Evolutionary conservation across 352 stramenopile species (phyloP), one percentile per base, ranked within the genome.

Genomic region (Pythium phragmitis): DNA sequence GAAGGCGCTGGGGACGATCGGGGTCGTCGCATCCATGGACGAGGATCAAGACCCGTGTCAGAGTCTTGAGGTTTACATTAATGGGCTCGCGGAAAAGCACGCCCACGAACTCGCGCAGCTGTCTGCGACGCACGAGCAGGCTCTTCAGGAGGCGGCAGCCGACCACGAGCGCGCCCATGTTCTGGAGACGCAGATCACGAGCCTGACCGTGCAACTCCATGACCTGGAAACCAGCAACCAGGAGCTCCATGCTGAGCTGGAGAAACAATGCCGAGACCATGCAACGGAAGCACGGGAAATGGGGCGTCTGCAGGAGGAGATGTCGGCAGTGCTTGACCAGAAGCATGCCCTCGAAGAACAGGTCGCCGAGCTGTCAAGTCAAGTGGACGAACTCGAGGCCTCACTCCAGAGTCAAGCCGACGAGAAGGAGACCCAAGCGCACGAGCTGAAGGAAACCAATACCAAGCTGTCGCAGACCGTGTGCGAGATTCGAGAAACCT

Each of bases 181-280:
- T 2, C 46, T 71, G n/a, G 65, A 63, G 21, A 37, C n/a, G 8
- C 34, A 63, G 17, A 41, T 67, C 7, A 19, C 57, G 16, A 39
- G 58, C 30, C n/a, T 53, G 7, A 55, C 1, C 11, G 6, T 53
- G 0, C 74, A 89, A 30, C 75, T 88, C 23, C 42, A 72, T 14
- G 69, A 87, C 7, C 65, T 91, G 3, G 78, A 89, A 72, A 77
- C 11, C 64, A 72, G 16, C 63, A 82, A 58, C 65, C 79, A 53
- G n/a, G 70, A 87, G 36, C 58, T 90, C 61, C 83, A 43, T 60
- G 81, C 36, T 79, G 85, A 60, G 70, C 78, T 60, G 73, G 72
- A 63, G 70, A 63, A 3, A 30, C 30, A 48, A 7, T 55, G 21
- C 8, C 72, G 74, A 13, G 60, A 74, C 4, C 60, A 82, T 9